phyloP scores from a whole-genome alignment of 176 grass and related monocot species.

The Eragrostis curvula region DNA sequence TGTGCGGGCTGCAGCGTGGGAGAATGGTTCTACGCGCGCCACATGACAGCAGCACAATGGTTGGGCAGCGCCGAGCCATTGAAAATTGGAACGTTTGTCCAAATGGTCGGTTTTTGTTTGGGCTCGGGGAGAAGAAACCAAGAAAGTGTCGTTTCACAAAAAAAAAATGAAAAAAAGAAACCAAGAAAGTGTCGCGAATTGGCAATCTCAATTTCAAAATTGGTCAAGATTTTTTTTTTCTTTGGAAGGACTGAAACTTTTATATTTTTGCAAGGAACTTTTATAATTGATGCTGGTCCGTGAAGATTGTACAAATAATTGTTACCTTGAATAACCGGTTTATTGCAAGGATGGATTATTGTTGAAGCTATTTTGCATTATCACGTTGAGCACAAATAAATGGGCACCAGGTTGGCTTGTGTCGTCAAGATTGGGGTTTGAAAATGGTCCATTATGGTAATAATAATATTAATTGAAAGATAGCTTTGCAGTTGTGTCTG shows the following conservation, averaged over 20 bases:
- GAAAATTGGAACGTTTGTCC: background rate
- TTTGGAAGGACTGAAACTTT: too few relatives aligned
- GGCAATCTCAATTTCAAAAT: too few relatives aligned
- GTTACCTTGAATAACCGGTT: background rate
- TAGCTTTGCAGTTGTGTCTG: background rate
- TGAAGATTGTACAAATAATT: background rate
- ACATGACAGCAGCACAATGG: background rate
- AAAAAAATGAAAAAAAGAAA: too few relatives aligned
- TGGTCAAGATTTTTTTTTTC: too few relatives aligned
- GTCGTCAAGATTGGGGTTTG: background rate
- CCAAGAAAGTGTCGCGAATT: too few relatives aligned
- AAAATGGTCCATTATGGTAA: conserved; percentile 18
- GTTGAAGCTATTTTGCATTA: background rate
- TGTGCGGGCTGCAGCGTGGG: background rate
- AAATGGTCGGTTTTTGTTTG: background rate
- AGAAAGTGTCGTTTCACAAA: too few relatives aligned
- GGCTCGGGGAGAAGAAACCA: too few relatives aligned
- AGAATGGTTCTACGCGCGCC: conserved; percentile 25
- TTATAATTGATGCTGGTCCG: too few relatives aligned
- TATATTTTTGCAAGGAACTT: too few relatives aligned
- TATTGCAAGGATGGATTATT: background rate
- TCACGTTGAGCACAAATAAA: background rate
- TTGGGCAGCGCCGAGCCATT: background rate
- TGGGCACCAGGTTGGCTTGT: background rate
- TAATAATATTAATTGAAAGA: background rate